phyloP scores from a whole-genome alignment of 2,329 filamentous ascomycete genomes.

The Xylariaceae sp. region DNA sequence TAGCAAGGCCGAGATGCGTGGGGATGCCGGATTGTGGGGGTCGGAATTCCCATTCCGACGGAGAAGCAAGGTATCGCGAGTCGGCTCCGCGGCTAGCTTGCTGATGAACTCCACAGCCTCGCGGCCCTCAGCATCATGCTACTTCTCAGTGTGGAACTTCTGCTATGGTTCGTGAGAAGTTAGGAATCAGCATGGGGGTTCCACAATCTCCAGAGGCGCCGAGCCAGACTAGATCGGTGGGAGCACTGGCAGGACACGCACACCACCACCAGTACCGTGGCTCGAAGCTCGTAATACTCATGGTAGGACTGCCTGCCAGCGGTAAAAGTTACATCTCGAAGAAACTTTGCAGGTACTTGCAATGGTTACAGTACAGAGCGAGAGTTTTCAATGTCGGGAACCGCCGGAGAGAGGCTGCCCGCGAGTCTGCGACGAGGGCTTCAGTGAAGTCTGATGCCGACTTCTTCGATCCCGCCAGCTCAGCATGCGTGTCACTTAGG shows the following conservation, averaged over 20 bases:
- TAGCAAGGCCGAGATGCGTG: too few species aligned
- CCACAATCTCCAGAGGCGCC: too few species aligned
- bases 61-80: too few species aligned
- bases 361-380: slow-evolving; percentile 13
- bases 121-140: too few species aligned
- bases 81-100: too few species aligned
- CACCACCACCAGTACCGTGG: slow-evolving; percentile 6
- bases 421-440: slow-evolving; percentile 1
- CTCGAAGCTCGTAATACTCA: slow-evolving; percentile 12
- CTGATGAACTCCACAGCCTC: too few species aligned
- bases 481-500: slow-evolving; percentile 9
- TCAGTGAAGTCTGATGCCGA: slow-evolving; percentile 4
- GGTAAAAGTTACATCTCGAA: slow-evolving; percentile 15
- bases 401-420: slow-evolving; percentile 8
- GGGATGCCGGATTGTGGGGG: too few species aligned
- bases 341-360: slow-evolving; percentile 11
- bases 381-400: slow-evolving; percentile 12
- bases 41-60: too few species aligned
- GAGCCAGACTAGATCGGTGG: slow-evolving; percentile 4
- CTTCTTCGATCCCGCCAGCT: slow-evolving; percentile 12
- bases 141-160: too few species aligned
- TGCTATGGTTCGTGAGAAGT: too few species aligned
- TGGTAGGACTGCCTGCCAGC: slow-evolving; percentile 14
- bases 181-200: too few species aligned
- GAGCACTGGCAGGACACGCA: slow-evolving; percentile 10